These are phyloP conservation scores for Carex pumila DNA, from an alignment of 176 grass and related monocot genomes.

Conservation along the genomic window DNA sequence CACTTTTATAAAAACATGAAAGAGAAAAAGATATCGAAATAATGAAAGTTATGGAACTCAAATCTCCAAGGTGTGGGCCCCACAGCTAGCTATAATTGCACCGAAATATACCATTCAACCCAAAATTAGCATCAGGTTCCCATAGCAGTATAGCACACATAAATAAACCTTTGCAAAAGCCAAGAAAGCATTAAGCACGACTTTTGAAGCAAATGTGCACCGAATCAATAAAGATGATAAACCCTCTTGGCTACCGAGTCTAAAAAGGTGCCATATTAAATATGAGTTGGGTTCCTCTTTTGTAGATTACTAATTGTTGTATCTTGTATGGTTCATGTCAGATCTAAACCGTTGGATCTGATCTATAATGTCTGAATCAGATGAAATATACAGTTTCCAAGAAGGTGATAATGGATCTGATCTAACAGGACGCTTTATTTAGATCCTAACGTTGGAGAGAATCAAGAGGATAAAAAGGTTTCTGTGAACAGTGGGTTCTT, in stretches of 20 bases:
- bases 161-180: not conserved
- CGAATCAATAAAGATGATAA: conserved; percentile 2
- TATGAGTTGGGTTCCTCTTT: not conserved
- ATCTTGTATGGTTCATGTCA: not conserved
- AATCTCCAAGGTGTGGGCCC: not conserved
- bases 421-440: not conserved
- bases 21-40: not conserved
- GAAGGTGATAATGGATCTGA: not conserved
- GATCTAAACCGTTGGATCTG: not conserved
- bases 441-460: not conserved
- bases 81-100: not conserved
- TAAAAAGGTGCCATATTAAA: no score
- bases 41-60: not conserved
- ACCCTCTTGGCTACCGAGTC: not conserved
- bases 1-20: not conserved
- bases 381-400: not conserved
- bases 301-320: not conserved
- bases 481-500: not conserved
- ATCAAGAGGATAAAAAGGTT: not conserved
- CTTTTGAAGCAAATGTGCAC: conserved; percentile 17
- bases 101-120: not conserved
- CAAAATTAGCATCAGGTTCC: not conserved
- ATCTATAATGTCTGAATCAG: not conserved
- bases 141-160: no score
- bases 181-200: not conserved